Percentiles rank a stretch among this genome's conserved stretches.
Conservation (phyloP, 768 basidiomycete species). For the Xerocomellus dryophilus region DNA sequence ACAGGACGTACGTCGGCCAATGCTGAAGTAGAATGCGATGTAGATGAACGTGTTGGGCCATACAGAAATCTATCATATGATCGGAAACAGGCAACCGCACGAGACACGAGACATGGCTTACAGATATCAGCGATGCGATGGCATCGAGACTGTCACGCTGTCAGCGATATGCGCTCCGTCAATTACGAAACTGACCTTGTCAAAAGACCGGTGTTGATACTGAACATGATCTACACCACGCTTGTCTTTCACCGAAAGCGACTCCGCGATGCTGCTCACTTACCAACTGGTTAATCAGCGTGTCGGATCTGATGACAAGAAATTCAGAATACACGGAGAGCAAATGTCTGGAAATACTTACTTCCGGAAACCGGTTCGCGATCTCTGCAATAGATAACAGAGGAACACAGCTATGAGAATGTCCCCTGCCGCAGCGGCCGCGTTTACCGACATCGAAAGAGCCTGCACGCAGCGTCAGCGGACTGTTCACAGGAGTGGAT, state of each 20-base stretch:
- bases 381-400: constrained; percentile 42
- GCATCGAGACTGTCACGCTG: constrained; percentile 42
- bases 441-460: constrained; percentile 52
- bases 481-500: too few species aligned
- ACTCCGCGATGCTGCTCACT: background rate
- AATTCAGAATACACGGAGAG: background rate
- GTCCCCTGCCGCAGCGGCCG: constrained; percentile 45
- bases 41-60: too few species aligned
- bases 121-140: constrained; percentile 51
- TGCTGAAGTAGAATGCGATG: too few species aligned
- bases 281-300: constrained; percentile 46
- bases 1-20: too few species aligned
- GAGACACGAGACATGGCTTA: constrained; percentile 12
- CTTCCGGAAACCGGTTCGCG: constrained; percentile 53
- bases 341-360: background rate
- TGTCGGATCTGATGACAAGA: constrained; percentile 37
- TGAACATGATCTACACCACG: constrained; percentile 46
- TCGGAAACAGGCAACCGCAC: too few species aligned
- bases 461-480: constrained; percentile 14
- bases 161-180: constrained; percentile 4
- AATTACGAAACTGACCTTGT: constrained; percentile 28
- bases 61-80: too few species aligned
- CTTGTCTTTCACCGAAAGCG: background rate
- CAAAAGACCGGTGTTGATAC: constrained; percentile 41
- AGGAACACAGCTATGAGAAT: constrained; percentile 49